Percentiles rank a stretch among this genome's conserved stretches.
Evolutionary conservation across 1,139 yeast genomes (phyloP).

Genomic region (Keqinozyma sinolaborantium): DNA sequence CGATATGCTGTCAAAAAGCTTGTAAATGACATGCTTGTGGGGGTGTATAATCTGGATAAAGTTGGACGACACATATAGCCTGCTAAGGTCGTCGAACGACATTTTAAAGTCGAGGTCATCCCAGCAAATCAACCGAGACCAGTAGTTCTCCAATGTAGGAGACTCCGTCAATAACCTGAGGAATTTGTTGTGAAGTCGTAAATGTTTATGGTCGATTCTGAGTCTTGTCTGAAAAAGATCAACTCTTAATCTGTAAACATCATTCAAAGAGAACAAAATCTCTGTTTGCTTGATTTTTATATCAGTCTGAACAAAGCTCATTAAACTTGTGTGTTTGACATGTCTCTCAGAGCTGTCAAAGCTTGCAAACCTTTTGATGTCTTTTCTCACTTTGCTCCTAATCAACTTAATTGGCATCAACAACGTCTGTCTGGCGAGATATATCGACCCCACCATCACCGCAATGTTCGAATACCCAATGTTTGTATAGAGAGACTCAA

Average conservation of each 20-base stretch:
- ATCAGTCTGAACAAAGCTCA: constrained; percentile 6
- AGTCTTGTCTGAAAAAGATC: constrained; percentile 34
- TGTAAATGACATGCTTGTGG: constrained; percentile 54
- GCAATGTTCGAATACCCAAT: constrained; percentile 18
- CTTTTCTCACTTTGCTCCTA: constrained; percentile 19
- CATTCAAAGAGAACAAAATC: constrained; percentile 31
- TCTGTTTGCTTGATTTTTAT: constrained; percentile 22
- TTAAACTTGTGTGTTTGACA: not conserved
- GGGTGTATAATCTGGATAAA: constrained; percentile 42
- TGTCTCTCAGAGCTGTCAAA: not conserved
- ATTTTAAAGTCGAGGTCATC: constrained; percentile 28
- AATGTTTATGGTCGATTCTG: constrained; percentile 13
- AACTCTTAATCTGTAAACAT: constrained; percentile 45
- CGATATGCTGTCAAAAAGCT: constrained; percentile 59
- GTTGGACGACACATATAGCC: constrained; percentile 20
- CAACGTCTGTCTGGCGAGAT: constrained; percentile 47
- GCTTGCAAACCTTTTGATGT: constrained; percentile 7
- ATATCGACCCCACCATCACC: constrained; percentile 47
- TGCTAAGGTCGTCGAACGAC: constrained; percentile 14
- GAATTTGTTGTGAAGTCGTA: constrained; percentile 27
- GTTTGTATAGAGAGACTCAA: not conserved
- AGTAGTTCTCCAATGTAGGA: constrained; percentile 41
- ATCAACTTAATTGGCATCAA: constrained; percentile 29
- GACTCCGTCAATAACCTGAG: constrained; percentile 53
- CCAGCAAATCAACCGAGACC: constrained; percentile 50